Percentiles rank a stretch among this genome's conserved stretches.
These are phyloP conservation scores for Fagopyrum tataricum DNA, from an alignment of 148 eudicot species.

Conservation along the genomic window DNA sequence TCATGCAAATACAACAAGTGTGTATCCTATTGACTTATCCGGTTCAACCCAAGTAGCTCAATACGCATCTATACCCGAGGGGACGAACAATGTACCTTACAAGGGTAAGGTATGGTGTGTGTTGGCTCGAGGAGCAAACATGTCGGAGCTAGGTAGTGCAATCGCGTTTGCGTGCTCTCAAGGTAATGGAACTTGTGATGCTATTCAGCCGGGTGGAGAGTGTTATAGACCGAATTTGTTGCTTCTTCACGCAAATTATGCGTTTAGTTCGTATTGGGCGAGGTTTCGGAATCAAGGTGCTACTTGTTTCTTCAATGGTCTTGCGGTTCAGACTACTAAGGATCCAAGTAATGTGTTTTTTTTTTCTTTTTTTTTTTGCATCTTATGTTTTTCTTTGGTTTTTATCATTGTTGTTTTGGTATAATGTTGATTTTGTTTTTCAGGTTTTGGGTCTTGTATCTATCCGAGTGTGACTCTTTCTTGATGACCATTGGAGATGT, in stretches of 20 bases:
- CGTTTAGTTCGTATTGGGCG: constrained; percentile 86
- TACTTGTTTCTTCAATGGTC: constrained; percentile 68
- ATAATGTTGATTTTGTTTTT: neutral
- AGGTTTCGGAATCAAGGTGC: constrained; percentile 55
- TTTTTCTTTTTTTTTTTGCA: too few species aligned
- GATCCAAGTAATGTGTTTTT: constrained; percentile 74
- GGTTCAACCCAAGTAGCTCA: constrained; percentile 40
- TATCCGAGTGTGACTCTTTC: constrained; percentile 13
- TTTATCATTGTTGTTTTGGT: neutral
- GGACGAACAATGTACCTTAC: constrained; percentile 50
- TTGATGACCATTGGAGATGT: neutral
- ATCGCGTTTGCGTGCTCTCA: constrained; percentile 74
- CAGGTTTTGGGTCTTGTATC: constrained; percentile 9
- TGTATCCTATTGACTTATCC: constrained; percentile 66
- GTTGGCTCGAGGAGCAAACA: constrained; percentile 34
- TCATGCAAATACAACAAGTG: constrained; percentile 46
- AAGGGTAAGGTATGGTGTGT: constrained; percentile 89
- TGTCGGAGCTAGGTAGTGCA: constrained; percentile 47
- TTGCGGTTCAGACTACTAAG: constrained; percentile 49
- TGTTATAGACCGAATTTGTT: constrained; percentile 60
- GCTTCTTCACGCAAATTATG: constrained; percentile 64
- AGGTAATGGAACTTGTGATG: constrained; percentile 80
- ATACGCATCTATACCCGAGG: constrained; percentile 41
- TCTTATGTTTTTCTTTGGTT: neutral
- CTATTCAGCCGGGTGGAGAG: constrained; percentile 50